phyloP scores from a whole-genome alignment of 202 grass and related monocot species.

The Zoysia matrella region DNA sequence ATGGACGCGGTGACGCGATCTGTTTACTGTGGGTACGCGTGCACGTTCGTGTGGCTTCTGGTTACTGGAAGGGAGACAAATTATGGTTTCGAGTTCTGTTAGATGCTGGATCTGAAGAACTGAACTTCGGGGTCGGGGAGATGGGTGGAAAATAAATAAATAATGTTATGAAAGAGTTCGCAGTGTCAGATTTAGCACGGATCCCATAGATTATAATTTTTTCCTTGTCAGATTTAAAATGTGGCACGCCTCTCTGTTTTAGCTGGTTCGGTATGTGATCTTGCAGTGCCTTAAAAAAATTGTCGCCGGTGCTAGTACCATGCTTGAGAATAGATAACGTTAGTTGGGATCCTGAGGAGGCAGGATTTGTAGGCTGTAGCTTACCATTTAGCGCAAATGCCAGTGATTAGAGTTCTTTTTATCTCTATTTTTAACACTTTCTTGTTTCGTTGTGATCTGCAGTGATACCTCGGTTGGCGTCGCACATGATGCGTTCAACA shows the following conservation, averaged over 20 bases:
- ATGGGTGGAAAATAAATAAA: slow-evolving; percentile 17
- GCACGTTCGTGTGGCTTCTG: neutral
- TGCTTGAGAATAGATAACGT: slow-evolving; percentile 19
- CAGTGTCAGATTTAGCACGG: slow-evolving; percentile 5
- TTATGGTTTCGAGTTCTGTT: neutral
- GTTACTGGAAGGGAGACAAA: neutral
- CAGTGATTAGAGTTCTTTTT: slow-evolving; percentile 3
- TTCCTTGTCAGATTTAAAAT: slow-evolving; percentile 9
- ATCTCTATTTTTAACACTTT: neutral
- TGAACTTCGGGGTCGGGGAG: neutral
- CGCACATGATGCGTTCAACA: slow-evolving; percentile 89
- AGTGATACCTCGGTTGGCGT: slow-evolving; percentile 78
- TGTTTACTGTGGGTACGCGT: neutral
- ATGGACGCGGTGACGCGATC: neutral
- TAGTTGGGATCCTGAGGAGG: neutral
- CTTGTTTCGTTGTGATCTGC: slow-evolving; percentile 29
- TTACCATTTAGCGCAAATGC: neutral
- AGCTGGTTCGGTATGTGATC: neutral
- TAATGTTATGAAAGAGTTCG: slow-evolving; percentile 4
- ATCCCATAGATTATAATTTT: slow-evolving; percentile 17
- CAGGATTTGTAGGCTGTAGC: slow-evolving; percentile 10
- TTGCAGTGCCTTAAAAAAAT: slow-evolving; percentile 30
- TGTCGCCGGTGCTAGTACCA: neutral
- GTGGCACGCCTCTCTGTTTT: neutral
- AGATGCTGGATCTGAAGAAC: slow-evolving; percentile 43